Evolutionary conservation across 31 red algal genomes (phyloP), one percentile per base, ranked within the genome.

Genomic region (Asparagopsis taxiformis): DNA sequence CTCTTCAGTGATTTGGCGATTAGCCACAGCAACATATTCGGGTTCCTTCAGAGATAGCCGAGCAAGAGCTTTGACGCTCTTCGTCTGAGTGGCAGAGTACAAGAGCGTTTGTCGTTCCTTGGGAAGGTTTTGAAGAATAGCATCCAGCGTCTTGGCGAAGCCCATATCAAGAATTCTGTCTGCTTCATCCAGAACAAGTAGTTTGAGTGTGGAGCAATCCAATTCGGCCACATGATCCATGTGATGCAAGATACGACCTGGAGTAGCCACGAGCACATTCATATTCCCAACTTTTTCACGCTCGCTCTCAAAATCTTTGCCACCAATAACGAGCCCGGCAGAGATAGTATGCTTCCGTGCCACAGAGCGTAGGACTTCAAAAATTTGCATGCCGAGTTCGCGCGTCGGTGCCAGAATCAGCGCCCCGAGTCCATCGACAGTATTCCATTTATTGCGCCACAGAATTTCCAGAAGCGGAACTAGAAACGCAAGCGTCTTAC

Each of bases 51-150:
- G 59, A 8, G 91, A 95, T 11, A 99, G 70, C 37, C 88, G 55
- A 51, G 96, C 96, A 1, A 99, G 69, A 54, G 86, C 64, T 31
- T 87, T 86, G 36, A 99, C 82, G 30, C 77, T 89, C 61, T 85
- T 88, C 31, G 96, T 99, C 77, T 94, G 91, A 29, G 96, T 99
- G n/a, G 96, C 96, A 51, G 96, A 99, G 62, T 92, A 95, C 2
- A 99, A 69, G 55, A 99, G 29, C 33, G 96, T 99, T 63, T 99
- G 91, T n/a, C 96, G 65, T 55, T 70, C 80, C 7, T 77, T 77
- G 10, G 87, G 87, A 26, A 99, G 70, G 35, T 90, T 81, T 20
- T 64, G 54, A 37, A 99, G 37, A 71, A 99, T 99, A 28, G 96
- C 96, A 59, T 95, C 88, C 22, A 99, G 32, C 17, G 91, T 95